phyloP scores from a whole-genome alignment of 2,329 filamentous ascomycete species.

The Bertia moriformis region DNA sequence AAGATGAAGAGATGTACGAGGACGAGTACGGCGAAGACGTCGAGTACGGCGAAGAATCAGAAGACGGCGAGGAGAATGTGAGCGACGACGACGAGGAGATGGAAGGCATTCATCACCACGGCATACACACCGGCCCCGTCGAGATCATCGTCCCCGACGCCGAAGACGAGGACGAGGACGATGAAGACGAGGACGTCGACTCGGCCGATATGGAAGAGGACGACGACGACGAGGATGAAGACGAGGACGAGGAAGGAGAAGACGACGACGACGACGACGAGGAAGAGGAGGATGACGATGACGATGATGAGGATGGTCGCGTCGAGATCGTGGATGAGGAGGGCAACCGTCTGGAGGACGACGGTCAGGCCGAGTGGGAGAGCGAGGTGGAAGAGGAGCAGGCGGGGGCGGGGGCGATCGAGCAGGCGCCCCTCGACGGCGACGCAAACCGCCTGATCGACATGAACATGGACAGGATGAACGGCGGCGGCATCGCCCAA shows the following conservation, averaged over 20 bases:
- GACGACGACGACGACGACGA: slow-evolving; percentile 45
- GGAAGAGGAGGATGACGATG: slow-evolving; percentile 41
- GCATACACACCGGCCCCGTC: slow-evolving; percentile 18
- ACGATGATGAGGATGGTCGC: slow-evolving; percentile 33
- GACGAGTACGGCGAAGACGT: slow-evolving; percentile 85
- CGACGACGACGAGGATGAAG: slow-evolving; percentile 30
- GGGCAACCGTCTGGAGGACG: slow-evolving; percentile 27
- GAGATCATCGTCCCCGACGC: slow-evolving; percentile 68
- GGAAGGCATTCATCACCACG: slow-evolving; percentile 45
- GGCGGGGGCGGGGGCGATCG: too few species aligned
- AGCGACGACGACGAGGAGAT: slow-evolving; percentile 83
- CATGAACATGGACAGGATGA: slow-evolving; percentile 42
- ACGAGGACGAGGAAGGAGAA: slow-evolving; percentile 49
- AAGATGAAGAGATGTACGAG: slow-evolving; percentile 86
- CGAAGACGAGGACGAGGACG: slow-evolving; percentile 48
- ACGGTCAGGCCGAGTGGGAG: slow-evolving; percentile 32
- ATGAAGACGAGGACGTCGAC: slow-evolving; percentile 35
- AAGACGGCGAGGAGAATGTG: slow-evolving; percentile 71
- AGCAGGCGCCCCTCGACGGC: too few species aligned
- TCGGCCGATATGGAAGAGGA: slow-evolving; percentile 39
- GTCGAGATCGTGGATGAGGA: too few species aligned
- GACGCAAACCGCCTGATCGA: too few species aligned
- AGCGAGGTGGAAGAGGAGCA: slow-evolving; percentile 28
- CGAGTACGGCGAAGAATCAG: slow-evolving; percentile 70
- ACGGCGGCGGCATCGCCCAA: too few species aligned